Evolutionary conservation across 768 basidiomycete species (phyloP).

Genomic region (Trichaptum fuscoviolaceum): DNA sequence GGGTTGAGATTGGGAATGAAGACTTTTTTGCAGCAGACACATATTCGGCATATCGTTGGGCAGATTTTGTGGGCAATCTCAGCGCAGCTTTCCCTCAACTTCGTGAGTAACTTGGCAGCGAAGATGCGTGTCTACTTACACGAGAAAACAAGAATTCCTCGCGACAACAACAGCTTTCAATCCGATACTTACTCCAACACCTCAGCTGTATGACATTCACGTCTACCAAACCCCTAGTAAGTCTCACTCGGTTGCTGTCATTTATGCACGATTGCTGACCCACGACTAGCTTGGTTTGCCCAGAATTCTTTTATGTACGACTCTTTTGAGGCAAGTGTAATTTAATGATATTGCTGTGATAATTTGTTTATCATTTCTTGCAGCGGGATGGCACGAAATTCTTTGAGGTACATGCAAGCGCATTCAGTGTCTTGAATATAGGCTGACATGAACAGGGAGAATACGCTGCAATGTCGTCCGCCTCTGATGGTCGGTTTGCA

Average conservation of each 20-base stretch:
- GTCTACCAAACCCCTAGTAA: conserved; percentile 52
- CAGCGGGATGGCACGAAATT: conserved; percentile 58
- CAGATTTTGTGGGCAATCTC: conserved; percentile 39
- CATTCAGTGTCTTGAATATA: not conserved
- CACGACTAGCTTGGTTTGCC: conserved; percentile 34
- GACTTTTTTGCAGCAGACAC: conserved; percentile 38
- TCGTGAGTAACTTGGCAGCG: conserved; percentile 30
- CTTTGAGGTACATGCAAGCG: conserved; percentile 38
- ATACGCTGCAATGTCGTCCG: conserved; percentile 51
- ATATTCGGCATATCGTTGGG: conserved; percentile 46
- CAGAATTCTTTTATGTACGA: conserved; percentile 49
- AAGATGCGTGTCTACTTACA: not conserved
- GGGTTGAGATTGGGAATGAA: conserved; percentile 52
- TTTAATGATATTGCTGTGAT: too few relatives aligned
- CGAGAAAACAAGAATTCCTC: conserved; percentile 40
- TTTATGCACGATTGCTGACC: not conserved
- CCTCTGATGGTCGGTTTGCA: conserved; percentile 38
- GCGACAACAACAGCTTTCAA: conserved; percentile 42
- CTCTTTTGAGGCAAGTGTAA: conserved; percentile 29
- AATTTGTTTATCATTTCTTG: not conserved
- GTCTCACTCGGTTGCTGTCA: conserved; percentile 5
- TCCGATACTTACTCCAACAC: conserved; percentile 43
- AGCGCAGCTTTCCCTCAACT: conserved; percentile 45
- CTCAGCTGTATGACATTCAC: conserved; percentile 51
- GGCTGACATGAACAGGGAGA: conserved; percentile 38